Evolutionary conservation across 2,329 filamentous ascomycete species (phyloP), one percentile per base, ranked within the genome.

Genomic region (Graphilbum ipis-grandicollis): DNA sequence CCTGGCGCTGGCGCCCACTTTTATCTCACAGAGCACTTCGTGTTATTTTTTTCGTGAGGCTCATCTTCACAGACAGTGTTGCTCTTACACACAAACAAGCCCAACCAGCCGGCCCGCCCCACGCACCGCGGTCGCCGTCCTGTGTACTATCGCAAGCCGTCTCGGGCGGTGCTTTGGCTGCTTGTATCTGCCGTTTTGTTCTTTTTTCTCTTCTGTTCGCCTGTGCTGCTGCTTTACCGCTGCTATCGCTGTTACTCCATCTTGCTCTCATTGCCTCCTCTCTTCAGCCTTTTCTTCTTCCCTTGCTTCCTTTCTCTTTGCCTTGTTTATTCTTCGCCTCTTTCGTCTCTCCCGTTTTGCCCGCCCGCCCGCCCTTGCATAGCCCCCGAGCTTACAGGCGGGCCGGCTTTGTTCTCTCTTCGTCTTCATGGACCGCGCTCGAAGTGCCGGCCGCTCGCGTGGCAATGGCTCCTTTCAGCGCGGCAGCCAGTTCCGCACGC

Each of bases 391-490:
- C 28, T 14, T 9, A 6, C 9, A 29, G 14, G 9, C 14, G 14
- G 9, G 6, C 28, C 28, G 28, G 9, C 9, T 9, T 29, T 6
- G 9, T n/a, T 29, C 28, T n/a, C 9, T 14, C 28, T n/a, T n/a
- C 28, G n/a, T 29, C 9, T 31, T 31, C 18, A 47, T 46, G 44
- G 45, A 46, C 28, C 40, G 45, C 18, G 34, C 33, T 31, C 39
- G 46, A 36, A 42, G 41, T 32, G 39, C 36, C 39, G 42, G 46
- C 35, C 46, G 46, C 28, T 41, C 43, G 26, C 42, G 45, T 39
- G 40, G 38, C 41, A 37, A 34, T 38, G 34, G 22, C 13, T 36
- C 39, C 29, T 34, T 39, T 9, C 40, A 37, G 25, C 41, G 43
- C 19, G 43, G 38, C 40, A 39, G 41, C 22, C 34, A 39, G 10